phyloP scores from a whole-genome alignment of 805 yeast genomes.

The Kluyveromyces lactis region DNA sequence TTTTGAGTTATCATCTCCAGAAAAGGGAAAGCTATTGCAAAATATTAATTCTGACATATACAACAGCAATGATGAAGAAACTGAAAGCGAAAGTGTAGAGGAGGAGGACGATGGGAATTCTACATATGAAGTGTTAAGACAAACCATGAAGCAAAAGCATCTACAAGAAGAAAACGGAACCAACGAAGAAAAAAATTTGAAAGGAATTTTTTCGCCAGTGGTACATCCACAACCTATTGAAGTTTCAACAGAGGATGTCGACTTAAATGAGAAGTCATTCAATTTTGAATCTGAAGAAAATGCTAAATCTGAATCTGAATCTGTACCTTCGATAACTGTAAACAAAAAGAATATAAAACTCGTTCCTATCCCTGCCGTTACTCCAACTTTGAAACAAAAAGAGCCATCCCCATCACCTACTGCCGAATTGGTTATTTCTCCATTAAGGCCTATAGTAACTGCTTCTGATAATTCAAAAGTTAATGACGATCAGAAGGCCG shows the following conservation, averaged over 20 bases:
- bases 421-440: background rate
- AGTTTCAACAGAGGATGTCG: background rate
- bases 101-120: constrained; percentile 16
- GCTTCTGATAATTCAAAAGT: background rate
- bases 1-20: background rate
- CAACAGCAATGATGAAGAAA: background rate
- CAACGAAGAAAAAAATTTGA: background rate
- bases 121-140: constrained; percentile 16
- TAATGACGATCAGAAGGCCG: background rate
- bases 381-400: no score
- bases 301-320: background rate
- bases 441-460: background rate
- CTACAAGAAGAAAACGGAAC: constrained; percentile 3
- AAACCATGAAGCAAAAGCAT: constrained; percentile 8
- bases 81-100: constrained; percentile 1
- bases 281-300: constrained; percentile 2
- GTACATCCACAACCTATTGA: constrained; percentile 1
- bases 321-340: background rate
- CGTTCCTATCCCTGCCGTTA: background rate
- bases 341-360: background rate
- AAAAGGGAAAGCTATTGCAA: background rate
- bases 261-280: constrained; percentile 3
- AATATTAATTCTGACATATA: background rate
- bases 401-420: background rate
- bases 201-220: background rate